Evolutionary conservation across 371 early-diverging fungal genomes (phyloP), one percentile per base, ranked within the genome.

Genomic region (Circinella minor): DNA sequence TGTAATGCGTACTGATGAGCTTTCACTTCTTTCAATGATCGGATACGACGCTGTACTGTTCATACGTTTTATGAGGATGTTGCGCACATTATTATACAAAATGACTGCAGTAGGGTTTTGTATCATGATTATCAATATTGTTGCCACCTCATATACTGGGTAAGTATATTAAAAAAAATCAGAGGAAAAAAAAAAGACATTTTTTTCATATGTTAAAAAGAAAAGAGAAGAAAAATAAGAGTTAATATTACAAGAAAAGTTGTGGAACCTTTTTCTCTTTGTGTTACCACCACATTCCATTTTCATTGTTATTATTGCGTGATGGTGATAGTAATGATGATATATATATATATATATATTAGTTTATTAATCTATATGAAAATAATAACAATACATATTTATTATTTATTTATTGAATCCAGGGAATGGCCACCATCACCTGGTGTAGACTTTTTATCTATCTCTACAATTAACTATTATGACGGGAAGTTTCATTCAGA

Each of bases 11-110:
- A 80, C 87, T n/a, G 81, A 89, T 49, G 92, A 93, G 39, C 71
- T 77, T 60, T 84, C 82, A 11, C 73, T 91, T 4, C 77, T 92
- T n/a, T 78, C 82, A 27, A 89, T 88, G 66, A 88, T 94, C 10
- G 95, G 93, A 37, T 78, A 91, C 49, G 95, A 95, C 69, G 91
- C 93, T 18, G 90, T 93, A 34, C 75, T 94, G 46, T 92, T 93
- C 68, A 82, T 95, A 59, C 86, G 91, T 8, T 94, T 93, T 70
- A 64, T 93, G 51, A 85, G 89, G 36, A 83, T 92, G 78, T 83
- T 86, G 59, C 83, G 87, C 61, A 63, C 76, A 27, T 75, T 91
- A 59, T 82, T 94, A 55, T 77, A 83, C n/a, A 74, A 76, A 37
- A 82, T 90, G 74, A 81, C 87, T 4, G 61, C 85, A 37, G 59